These are phyloP conservation scores for Xylariales sp. DNA, from an alignment of 2,329 filamentous ascomycete genomes.

Conservation along the genomic window DNA sequence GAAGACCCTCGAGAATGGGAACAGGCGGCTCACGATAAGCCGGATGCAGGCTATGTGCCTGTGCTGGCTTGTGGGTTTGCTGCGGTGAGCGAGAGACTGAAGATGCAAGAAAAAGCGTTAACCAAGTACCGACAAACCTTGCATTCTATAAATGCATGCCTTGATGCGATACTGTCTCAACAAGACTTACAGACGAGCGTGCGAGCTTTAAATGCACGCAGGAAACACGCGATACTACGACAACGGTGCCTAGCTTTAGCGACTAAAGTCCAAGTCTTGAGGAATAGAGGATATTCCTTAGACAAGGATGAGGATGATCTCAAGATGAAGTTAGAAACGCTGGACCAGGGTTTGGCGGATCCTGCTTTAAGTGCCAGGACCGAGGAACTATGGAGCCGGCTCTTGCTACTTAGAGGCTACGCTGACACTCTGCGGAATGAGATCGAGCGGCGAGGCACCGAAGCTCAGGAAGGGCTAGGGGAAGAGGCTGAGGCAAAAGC, in stretches of 20 bases:
- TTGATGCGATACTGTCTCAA: conserved; percentile 77
- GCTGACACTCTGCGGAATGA: conserved; percentile 79
- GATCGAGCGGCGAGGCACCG: conserved; percentile 73
- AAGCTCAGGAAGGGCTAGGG: conserved; percentile 68
- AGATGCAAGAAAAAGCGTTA: conserved; percentile 76
- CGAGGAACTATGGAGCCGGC: conserved; percentile 86
- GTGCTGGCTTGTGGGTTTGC: conserved; percentile 80
- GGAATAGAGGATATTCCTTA: conserved; percentile 84
- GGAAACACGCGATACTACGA: conserved; percentile 78
- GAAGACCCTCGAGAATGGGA: conserved; percentile 87
- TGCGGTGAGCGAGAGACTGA: conserved; percentile 76
- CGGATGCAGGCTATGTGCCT: conserved; percentile 79
- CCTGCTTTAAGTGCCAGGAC: conserved; percentile 79
- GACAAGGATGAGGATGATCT: conserved; percentile 83
- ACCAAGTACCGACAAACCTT: conserved; percentile 76
- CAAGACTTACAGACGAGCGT: conserved; percentile 83
- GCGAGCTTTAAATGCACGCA: conserved; percentile 76
- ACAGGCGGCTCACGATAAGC: conserved; percentile 83
- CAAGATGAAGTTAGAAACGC: conserved; percentile 74
- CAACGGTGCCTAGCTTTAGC: conserved; percentile 80
- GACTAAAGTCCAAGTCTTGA: conserved; percentile 81
- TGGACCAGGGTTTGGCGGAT: conserved; percentile 78
- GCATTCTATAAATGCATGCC: conserved; percentile 81
- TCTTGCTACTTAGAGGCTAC: conserved; percentile 79
- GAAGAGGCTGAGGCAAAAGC: conserved; percentile 78